These are phyloP conservation scores for Paraphaeosphaeria sporulosa DNA, from an alignment of 2,329 filamentous ascomycete species.

Conservation along the genomic window DNA sequence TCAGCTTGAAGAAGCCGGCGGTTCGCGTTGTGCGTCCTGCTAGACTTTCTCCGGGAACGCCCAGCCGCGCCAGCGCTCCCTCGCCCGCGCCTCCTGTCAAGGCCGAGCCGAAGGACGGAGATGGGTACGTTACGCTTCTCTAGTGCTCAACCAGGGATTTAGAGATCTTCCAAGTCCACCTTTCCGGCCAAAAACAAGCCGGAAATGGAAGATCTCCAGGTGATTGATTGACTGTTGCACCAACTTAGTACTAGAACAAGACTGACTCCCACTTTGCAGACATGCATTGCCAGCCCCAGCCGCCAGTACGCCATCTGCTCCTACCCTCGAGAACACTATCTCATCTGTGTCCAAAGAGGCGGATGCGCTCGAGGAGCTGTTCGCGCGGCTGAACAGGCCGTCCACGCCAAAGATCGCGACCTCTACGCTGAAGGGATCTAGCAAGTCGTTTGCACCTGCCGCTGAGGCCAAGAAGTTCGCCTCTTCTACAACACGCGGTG, in stretches of 20 bases:
- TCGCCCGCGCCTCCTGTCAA: slow-evolving; percentile 14
- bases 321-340: neutral
- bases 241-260: neutral
- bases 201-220: neutral
- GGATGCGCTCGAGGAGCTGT: neutral
- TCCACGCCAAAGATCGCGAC: neutral
- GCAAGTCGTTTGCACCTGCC: too few species aligned
- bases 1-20: slow-evolving; percentile 40
- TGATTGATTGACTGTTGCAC: too few species aligned
- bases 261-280: neutral
- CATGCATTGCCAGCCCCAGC: neutral
- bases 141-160: neutral
- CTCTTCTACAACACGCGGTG: neutral
- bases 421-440: neutral
- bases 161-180: neutral
- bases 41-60: slow-evolving; percentile 1
- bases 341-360: neutral
- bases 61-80: slow-evolving; percentile 3
- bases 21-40: slow-evolving; percentile 37
- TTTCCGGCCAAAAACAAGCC: neutral
- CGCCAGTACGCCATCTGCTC: neutral
- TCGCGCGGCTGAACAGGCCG: neutral
- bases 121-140: slow-evolving; percentile 19
- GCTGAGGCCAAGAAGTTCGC: too few species aligned
- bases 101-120: slow-evolving; percentile 15